Conservation (phyloP, 208 protist genomes). For the Leishmania gerbilli region DNA sequence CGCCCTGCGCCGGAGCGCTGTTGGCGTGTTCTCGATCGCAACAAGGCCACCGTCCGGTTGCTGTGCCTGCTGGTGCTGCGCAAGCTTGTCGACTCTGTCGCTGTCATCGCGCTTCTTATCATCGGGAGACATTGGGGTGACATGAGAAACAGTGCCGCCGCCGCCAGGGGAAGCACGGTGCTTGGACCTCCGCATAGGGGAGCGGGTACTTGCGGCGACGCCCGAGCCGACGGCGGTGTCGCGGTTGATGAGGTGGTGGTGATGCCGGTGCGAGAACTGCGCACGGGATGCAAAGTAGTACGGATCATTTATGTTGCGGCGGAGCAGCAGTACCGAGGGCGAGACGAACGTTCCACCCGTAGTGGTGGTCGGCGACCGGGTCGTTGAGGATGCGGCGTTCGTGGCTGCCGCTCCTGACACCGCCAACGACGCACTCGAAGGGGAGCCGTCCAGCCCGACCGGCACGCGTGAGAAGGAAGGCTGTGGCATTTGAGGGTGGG, state of each 20-base stretch:
- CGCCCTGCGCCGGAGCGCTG: constrained; percentile 11
- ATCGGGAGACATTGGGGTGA: constrained; percentile 6
- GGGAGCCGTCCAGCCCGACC: background rate
- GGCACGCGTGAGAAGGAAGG: background rate
- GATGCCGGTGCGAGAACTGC: background rate
- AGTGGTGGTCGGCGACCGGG: background rate
- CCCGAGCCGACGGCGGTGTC: background rate
- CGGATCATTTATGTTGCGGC: constrained; percentile 3
- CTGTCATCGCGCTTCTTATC: constrained; percentile 25
- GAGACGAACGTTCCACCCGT: background rate
- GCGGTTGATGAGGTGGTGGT: background rate
- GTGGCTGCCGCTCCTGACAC: background rate
- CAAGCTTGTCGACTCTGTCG: constrained; percentile 5
- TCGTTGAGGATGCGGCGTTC: background rate
- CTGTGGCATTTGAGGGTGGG: background rate
- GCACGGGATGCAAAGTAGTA: constrained; percentile 3
- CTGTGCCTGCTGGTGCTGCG: constrained; percentile 6
- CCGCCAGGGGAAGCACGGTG: background rate
- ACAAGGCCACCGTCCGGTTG: constrained; percentile 8
- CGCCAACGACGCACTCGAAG: background rate
- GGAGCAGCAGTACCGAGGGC: background rate
- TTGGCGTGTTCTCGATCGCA: constrained; percentile 16
- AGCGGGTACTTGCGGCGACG: background rate
- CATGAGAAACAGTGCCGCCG: constrained; percentile 1
- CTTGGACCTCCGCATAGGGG: constrained; percentile 1